Evolutionary conservation across 2,329 filamentous ascomycete species (phyloP).

Genomic region (Arthrobotrys iridis): DNA sequence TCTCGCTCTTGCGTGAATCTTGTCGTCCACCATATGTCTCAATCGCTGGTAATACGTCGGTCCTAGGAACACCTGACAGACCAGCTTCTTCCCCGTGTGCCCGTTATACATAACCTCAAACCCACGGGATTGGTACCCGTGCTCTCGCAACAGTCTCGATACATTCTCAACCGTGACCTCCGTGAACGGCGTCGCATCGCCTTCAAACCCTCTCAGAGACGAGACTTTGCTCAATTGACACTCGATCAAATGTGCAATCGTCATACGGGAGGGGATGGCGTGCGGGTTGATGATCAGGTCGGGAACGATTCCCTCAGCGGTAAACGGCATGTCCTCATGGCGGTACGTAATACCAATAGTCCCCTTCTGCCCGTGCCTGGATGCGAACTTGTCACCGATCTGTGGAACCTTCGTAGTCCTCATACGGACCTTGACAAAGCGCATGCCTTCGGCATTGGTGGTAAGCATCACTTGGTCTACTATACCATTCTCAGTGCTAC

Average conservation of each 20-base stretch:
- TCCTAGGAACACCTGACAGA: conserved; percentile 94
- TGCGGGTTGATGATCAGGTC: conserved; percentile 94
- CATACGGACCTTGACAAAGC: conserved; percentile 97
- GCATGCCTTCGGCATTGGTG: conserved; percentile 91
- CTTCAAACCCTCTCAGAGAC: conserved; percentile 90
- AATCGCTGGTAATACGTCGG: conserved; percentile 99
- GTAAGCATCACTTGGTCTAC: conserved; percentile 93
- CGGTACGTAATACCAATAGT: conserved; percentile 98
- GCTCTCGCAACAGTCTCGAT: conserved; percentile 82
- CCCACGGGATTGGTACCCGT: conserved; percentile 95
- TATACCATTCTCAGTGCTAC: conserved; percentile 96
- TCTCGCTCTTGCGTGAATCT: conserved; percentile 98
- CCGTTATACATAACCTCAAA: conserved; percentile 99
- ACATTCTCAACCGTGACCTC: conserved; percentile 96
- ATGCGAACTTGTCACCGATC: conserved; percentile 99
- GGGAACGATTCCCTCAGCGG: conserved; percentile 85
- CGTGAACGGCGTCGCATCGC: conserved; percentile 96
- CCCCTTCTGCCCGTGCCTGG: conserved; percentile 98
- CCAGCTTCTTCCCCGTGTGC: conserved; percentile 91
- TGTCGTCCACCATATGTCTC: conserved; percentile 99
- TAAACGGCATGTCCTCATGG: conserved; percentile 99
- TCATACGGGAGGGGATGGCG: conserved; percentile 99
- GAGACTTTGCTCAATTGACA: conserved; percentile 97
- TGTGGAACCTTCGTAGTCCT: conserved; percentile 97
- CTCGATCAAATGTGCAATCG: conserved; percentile 99